Percentiles rank a stretch among this genome's conserved stretches.
Evolutionary conservation across 2,329 filamentous ascomycete genomes (phyloP).

Genomic region (Neofusicoccum sp.): DNA sequence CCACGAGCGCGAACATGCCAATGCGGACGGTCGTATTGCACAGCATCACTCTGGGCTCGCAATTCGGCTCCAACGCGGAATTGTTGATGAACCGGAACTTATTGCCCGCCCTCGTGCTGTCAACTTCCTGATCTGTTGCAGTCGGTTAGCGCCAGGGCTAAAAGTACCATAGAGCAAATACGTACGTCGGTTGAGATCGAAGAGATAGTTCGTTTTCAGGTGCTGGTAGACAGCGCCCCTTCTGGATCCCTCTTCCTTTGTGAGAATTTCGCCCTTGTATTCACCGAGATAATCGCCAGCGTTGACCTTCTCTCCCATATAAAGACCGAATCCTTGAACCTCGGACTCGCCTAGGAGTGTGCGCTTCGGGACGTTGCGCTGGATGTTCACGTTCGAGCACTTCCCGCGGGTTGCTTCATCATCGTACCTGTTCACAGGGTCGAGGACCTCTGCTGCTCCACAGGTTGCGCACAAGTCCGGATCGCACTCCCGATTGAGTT

Average conservation of each 20-base stretch:
- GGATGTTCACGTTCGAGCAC: slow-evolving; percentile 72
- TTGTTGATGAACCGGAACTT: slow-evolving; percentile 84
- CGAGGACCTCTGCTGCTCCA: slow-evolving; percentile 65
- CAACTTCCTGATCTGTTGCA: slow-evolving; percentile 53
- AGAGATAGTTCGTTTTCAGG: slow-evolving; percentile 63
- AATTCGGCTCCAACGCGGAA: slow-evolving; percentile 57
- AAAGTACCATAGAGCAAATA: neutral
- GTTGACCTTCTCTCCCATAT: slow-evolving; percentile 64
- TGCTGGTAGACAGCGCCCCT: slow-evolving; percentile 62
- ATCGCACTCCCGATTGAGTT: slow-evolving; percentile 76
- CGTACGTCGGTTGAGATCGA: slow-evolving; percentile 50
- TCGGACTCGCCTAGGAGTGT: slow-evolving; percentile 69
- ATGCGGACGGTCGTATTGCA: slow-evolving; percentile 74
- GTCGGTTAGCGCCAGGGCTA: slow-evolving; percentile 17
- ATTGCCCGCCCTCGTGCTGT: slow-evolving; percentile 75
- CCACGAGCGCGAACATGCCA: slow-evolving; percentile 65
- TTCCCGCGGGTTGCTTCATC: slow-evolving; percentile 55
- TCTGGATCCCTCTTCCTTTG: slow-evolving; percentile 66
- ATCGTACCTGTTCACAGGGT: slow-evolving; percentile 65
- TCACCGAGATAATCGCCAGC: slow-evolving; percentile 75
- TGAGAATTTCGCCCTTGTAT: slow-evolving; percentile 76
- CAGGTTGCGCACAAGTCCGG: slow-evolving; percentile 71
- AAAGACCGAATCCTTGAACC: slow-evolving; percentile 74
- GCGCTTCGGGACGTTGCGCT: slow-evolving; percentile 64
- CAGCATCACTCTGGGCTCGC: slow-evolving; percentile 66